Conservation (phyloP, 2,329 filamentous ascomycete genomes). For the Fusarium sp. region DNA sequence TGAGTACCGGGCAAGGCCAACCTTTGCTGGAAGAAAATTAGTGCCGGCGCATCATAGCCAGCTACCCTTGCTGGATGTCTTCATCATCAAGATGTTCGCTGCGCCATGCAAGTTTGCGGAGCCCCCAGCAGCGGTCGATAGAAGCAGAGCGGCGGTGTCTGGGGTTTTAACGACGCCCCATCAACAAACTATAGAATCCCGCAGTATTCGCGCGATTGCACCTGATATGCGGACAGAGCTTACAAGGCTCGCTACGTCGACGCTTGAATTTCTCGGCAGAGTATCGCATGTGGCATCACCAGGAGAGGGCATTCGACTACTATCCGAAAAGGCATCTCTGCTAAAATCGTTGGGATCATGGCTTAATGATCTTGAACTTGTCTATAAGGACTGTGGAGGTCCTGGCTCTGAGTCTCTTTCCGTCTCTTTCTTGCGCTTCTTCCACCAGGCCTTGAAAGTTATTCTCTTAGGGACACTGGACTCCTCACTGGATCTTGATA, state of each 20-base stretch:
- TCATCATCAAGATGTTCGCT: constrained; percentile 57
- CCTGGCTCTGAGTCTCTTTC: constrained; percentile 44
- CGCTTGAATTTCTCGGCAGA: constrained; percentile 49
- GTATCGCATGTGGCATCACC: constrained; percentile 42
- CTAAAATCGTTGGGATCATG: constrained; percentile 49
- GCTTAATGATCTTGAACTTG: constrained; percentile 46
- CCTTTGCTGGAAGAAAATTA: constrained; percentile 44
- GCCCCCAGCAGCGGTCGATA: constrained; percentile 28
- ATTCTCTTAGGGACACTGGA: constrained; percentile 50
- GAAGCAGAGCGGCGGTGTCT: constrained; percentile 30
- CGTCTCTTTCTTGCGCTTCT: constrained; percentile 50
- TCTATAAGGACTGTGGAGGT: constrained; percentile 30
- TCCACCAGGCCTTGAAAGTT: constrained; percentile 50
- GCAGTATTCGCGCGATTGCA: constrained; percentile 47
- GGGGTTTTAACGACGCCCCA: constrained; percentile 31
- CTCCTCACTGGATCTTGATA: constrained; percentile 42
- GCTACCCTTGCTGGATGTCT: constrained; percentile 55
- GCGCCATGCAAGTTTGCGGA: constrained; percentile 57
- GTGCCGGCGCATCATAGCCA: constrained; percentile 47
- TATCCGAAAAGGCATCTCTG: constrained; percentile 47
- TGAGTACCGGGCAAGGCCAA: constrained; percentile 54
- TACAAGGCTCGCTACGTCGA: constrained; percentile 47
- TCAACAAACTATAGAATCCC: constrained; percentile 37
- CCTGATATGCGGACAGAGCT: constrained; percentile 53
- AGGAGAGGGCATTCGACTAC: constrained; percentile 40